Percentiles rank a stretch among this genome's conserved stretches.
phyloP scores from a whole-genome alignment of 1,284 basidiomycete species.

The Trichosporon ovoides region DNA sequence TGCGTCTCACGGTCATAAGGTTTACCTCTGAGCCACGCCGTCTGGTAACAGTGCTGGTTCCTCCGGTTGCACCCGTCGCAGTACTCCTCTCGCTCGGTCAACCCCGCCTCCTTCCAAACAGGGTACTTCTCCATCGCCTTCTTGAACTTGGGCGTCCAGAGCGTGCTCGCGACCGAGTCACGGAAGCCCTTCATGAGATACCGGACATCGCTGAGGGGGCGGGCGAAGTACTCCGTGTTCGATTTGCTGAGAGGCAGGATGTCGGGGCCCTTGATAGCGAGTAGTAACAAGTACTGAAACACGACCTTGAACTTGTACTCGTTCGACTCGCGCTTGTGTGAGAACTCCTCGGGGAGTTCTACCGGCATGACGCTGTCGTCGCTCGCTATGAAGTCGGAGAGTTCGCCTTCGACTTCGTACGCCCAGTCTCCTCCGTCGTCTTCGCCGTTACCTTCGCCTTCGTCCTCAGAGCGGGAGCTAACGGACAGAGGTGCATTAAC shows the following conservation, averaged over 20 bases:
- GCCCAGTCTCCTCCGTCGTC: no score
- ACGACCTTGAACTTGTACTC: conserved; percentile 55
- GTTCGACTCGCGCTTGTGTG: conserved; percentile 62
- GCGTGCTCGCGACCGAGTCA: neutral
- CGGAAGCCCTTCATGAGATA: neutral
- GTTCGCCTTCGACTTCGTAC: conserved; percentile 35
- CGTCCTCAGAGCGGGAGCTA: conserved; percentile 18
- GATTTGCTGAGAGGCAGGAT: conserved; percentile 27
- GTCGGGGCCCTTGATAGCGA: conserved; percentile 56
- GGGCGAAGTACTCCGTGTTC: conserved; percentile 28
- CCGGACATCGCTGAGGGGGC: neutral
- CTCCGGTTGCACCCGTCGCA: conserved; percentile 13
- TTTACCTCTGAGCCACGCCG: neutral
- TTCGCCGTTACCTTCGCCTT: no score
- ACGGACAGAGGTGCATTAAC: conserved; percentile 1
- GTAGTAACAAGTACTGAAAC: conserved; percentile 75
- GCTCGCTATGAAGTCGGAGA: conserved; percentile 61
- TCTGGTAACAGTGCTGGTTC: conserved; percentile 2
- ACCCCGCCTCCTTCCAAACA: neutral
- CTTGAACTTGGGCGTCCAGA: conserved; percentile 69
- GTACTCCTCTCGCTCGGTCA: conserved; percentile 1
- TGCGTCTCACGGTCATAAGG: conserved; percentile 7
- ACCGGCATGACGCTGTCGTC: conserved; percentile 54
- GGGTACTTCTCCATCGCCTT: conserved; percentile 62
- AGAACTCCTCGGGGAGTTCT: conserved; percentile 64